Base-by-base conservation (phyloP, 2,329 filamentous ascomycete genomes). In the Epichloe glyceriae region DNA sequence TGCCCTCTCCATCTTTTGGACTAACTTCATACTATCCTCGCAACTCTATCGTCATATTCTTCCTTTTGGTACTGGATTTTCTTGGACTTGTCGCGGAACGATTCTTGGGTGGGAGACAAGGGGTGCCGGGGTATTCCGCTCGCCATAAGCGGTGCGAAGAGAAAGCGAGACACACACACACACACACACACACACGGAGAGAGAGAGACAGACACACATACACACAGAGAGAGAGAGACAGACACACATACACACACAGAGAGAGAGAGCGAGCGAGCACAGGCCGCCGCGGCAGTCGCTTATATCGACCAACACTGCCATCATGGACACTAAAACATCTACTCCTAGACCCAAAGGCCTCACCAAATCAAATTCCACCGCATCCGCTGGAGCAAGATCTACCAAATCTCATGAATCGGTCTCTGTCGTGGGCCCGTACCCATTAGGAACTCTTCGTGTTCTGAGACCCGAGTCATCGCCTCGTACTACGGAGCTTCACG, bases 361-460 rank as follows among this genome's bases (percentile, higher is more conserved):
- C 53, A 57, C 61, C 47, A 70, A 68, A 57, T 67, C 67, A 50
- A 57, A 66, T 56, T 70, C 68, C 4, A 59, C 49, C 37, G 50
- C 50, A 39, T 62, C 58, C 12, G 53, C 56, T 48, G 56, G 54
- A 53, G 52, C 50, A 14, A 55, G 57, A 45, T 66, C 64, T 4
- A 62, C 61, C 46, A 64, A 58, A 45, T 72, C 69, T 5, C 61
- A 65, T 54, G 59, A 62, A 47, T 72, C 69, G 10, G 60, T 71
- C 4, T 60, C 61, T 6, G 67, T 65, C 30, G 64, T 68, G 20
- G 70, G 70, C n/a, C 60, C 62, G 1, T 58, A 67, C 50, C 71
- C 73, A 12, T 56, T 72, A 33, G 73, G 73, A 5, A 67, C 61
- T 12, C 65, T 76, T 20, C 67, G 65, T 17, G 60, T 75, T 37